These are phyloP conservation scores for Alternaria ethzedia DNA, from an alignment of 2,329 filamentous ascomycete species.

Conservation along the genomic window DNA sequence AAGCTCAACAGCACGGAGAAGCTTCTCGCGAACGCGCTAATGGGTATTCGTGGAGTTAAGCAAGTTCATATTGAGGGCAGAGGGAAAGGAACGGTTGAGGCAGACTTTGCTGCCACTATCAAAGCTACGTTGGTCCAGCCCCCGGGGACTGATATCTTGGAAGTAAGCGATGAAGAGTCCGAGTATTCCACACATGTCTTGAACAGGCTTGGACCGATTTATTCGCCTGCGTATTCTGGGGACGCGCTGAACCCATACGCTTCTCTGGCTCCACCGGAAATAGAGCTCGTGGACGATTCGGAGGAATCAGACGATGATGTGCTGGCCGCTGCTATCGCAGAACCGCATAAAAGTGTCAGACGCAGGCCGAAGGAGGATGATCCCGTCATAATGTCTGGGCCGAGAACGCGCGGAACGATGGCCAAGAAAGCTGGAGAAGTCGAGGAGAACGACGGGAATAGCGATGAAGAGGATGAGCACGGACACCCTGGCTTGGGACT, in stretches of 20 bases:
- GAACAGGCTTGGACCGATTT: neutral
- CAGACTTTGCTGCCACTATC: neutral
- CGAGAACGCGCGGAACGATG: neutral
- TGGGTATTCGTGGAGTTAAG: conserved; percentile 23
- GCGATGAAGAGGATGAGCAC: neutral
- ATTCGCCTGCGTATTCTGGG: neutral
- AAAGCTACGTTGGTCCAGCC: neutral
- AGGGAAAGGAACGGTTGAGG: neutral
- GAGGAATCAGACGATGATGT: neutral
- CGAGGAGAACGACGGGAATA: neutral
- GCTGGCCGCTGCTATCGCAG: neutral
- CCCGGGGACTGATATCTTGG: neutral
- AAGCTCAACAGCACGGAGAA: conserved; percentile 17
- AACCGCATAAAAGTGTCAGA: too few relatives aligned
- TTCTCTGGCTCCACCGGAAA: neutral
- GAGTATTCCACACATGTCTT: neutral
- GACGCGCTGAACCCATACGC: neutral
- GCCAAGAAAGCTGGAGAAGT: neutral
- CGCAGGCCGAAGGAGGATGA: neutral
- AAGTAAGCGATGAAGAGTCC: neutral
- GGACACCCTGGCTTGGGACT: neutral
- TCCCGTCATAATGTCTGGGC: neutral
- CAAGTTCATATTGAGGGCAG: conserved; percentile 3
- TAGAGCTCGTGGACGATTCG: neutral
- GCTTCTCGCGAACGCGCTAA: conserved; percentile 18